Base-by-base conservation (phyloP, 2,329 filamentous ascomycete species). In the Colletotrichum cuscutae region DNA sequence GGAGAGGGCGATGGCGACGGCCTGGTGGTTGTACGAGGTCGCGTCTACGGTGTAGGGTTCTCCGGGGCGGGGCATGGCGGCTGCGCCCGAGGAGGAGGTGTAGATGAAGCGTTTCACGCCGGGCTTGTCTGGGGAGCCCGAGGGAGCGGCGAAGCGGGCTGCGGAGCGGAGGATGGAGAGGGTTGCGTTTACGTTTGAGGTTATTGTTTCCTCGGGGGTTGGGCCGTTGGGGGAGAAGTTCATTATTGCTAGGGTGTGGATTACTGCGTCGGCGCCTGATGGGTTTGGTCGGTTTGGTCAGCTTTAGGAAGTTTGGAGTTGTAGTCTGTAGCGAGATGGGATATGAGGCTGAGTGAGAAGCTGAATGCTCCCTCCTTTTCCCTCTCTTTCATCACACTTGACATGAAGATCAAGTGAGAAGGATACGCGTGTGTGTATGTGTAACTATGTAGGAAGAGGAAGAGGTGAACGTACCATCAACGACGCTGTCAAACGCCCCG, bases 61-160 rank as follows among this genome's bases (percentile, higher is more conserved):
- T 42, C 76, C 73, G 2, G 77, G 75, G 4, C 76, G 71, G 2
- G 76, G 75, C 11, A 67, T 76, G 9, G 78, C 65, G 9, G 71
- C 73, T 1, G 80, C 77, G 5, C 37, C 74, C 1, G 80, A 77
- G 3, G 82, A 84, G 53, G 80, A 82, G 0, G 83, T 85, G 58
- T 82, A 77, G 9, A 86, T 82, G 49, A 87, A 81, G 2, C 82
- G 78, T 64, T 80, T 81, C 1, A 88, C 77, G 6, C 78, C 78
- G 0, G 81, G 75, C 19, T 42, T 42, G 37, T 42, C 37, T 42
- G 37, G 13, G 1, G 37, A 30, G 28, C 2, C 28, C 28, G 28
- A 42, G 37, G 37, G 13, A 42, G 37, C 5, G 13, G 37, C 5
- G 32, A 81, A 78, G 0, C 68, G 74, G 22, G 77, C 76, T 0